These are phyloP conservation scores for Arctium lappa DNA, from an alignment of 129 eudicot species.

Conservation along the genomic window DNA sequence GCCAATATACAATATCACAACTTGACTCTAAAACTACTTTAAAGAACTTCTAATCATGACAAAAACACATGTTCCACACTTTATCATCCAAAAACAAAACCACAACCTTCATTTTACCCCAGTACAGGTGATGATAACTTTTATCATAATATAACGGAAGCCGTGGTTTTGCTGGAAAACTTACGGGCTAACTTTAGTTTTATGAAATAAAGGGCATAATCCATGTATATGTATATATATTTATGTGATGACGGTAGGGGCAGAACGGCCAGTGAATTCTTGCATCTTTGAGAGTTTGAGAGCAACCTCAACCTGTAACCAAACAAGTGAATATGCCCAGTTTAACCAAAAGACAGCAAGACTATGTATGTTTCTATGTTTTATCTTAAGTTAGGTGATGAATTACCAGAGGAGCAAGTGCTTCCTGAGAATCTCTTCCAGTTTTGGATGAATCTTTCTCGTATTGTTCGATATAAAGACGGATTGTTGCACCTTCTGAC, in stretches of 20 bases:
- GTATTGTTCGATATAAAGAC: slow-evolving; percentile 66
- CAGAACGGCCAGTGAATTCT: slow-evolving; percentile 60
- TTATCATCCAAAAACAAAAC: neutral
- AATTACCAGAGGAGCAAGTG: slow-evolving; percentile 64
- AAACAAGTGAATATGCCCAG: neutral
- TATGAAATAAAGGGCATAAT: neutral
- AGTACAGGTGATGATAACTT: neutral
- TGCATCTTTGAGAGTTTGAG: slow-evolving; percentile 66
- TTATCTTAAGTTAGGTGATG: neutral
- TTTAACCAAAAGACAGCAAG: neutral
- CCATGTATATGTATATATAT: neutral
- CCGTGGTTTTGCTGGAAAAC: neutral
- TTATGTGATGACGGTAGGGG: slow-evolving; percentile 44
- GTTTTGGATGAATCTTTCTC: slow-evolving; percentile 57
- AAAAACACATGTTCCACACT: slow-evolving; percentile 7
- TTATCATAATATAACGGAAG: neutral
- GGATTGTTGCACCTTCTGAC: slow-evolving; percentile 70
- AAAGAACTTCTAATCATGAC: slow-evolving; percentile 16
- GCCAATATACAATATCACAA: slow-evolving; percentile 17
- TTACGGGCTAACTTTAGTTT: neutral
- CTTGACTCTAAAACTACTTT: slow-evolving; percentile 29
- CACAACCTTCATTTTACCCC: neutral
- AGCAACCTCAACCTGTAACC: slow-evolving; percentile 55
- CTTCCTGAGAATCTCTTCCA: slow-evolving; percentile 64
- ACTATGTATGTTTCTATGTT: neutral